Conservation (phyloP, 2,329 filamentous ascomycete genomes). For the Hymenoscyphus repandus region DNA sequence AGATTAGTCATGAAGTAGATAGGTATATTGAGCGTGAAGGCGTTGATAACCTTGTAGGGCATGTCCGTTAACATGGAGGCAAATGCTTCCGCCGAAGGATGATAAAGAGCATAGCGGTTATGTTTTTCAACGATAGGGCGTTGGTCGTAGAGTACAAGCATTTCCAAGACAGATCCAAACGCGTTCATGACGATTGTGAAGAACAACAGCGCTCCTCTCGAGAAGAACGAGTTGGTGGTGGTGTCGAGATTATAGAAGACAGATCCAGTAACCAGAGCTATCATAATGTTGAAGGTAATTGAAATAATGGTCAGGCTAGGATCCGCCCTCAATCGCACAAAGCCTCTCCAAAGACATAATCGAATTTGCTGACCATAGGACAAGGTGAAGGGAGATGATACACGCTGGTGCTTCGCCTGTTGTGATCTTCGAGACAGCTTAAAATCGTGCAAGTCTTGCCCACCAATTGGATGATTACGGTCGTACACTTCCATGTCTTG, state of each 20-base stretch:
- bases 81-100: constrained; percentile 77
- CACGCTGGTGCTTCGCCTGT: constrained; percentile 50
- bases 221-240: constrained; percentile 54
- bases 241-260: constrained; percentile 57
- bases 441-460: constrained; percentile 34
- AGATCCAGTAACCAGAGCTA: constrained; percentile 44
- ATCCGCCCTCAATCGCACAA: constrained; percentile 70
- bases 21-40: constrained; percentile 70
- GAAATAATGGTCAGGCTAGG: constrained; percentile 58
- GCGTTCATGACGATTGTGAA: constrained; percentile 64
- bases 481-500: constrained; percentile 50
- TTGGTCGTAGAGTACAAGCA: constrained; percentile 74
- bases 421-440: constrained; percentile 31
- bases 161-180: constrained; percentile 57
- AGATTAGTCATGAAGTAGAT: constrained; percentile 88
- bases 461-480: constrained; percentile 31
- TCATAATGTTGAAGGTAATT: constrained; percentile 35
- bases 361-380: constrained; percentile 70
- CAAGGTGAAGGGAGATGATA: constrained; percentile 76
- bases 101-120: constrained; percentile 78
- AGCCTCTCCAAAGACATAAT: constrained; percentile 78
- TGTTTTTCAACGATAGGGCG: constrained; percentile 92
- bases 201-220: constrained; percentile 60
- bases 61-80: constrained; percentile 58
- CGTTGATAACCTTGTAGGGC: constrained; percentile 74